These are phyloP conservation scores for Malassezia obtusa DNA, from an alignment of 1,284 basidiomycete genomes.

Conservation along the genomic window DNA sequence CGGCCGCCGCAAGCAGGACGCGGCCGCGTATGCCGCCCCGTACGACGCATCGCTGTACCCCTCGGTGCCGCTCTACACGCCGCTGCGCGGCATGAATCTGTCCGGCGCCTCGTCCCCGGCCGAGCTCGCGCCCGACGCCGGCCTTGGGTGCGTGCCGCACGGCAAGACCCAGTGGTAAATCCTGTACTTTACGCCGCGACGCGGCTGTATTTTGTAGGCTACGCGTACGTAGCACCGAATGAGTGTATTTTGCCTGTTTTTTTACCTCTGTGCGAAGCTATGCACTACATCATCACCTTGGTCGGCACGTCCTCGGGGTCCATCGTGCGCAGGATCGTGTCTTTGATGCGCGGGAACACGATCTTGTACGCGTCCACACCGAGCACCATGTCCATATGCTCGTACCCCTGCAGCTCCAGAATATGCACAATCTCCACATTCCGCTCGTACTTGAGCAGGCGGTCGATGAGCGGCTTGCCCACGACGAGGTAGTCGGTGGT, in stretches of 20 bases:
- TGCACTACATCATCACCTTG: not conserved
- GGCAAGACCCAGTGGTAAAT: not conserved
- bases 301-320: constrained; percentile 23
- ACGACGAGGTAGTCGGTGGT: constrained; percentile 42
- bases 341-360: constrained; percentile 42
- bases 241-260: not conserved
- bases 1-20: not conserved
- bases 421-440: constrained; percentile 46
- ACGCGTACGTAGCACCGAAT: not conserved
- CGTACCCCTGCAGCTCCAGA: constrained; percentile 43
- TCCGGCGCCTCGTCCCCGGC: not conserved
- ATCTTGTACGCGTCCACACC: constrained; percentile 40
- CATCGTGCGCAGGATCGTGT: constrained; percentile 41
- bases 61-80: not conserved
- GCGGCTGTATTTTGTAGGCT: constrained; percentile 1
- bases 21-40: not conserved
- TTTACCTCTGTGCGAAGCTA: not conserved
- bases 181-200: not conserved
- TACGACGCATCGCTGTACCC: not conserved
- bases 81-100: not conserved
- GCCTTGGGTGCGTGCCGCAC: not conserved
- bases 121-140: not conserved
- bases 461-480: constrained; percentile 41
- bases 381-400: constrained; percentile 45
- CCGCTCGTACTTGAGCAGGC: constrained; percentile 35